Base-by-base conservation (phyloP, 2,329 filamentous ascomycete species). In the Microthyrium microscopicum region DNA sequence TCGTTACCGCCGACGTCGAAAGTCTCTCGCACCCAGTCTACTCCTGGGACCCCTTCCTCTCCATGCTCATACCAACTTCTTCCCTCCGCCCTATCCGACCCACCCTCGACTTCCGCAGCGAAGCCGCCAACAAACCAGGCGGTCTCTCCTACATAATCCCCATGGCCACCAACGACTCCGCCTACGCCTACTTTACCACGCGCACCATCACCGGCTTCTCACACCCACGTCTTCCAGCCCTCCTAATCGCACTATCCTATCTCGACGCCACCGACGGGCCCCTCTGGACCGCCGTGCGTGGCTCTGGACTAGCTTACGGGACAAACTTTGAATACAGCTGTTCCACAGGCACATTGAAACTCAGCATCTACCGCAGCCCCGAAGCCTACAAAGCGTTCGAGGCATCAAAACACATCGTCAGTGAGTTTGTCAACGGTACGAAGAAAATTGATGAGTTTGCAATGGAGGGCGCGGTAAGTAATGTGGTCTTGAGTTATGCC, bases 211-310 rank as follows among this genome's bases (percentile, higher is more conserved):
- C 70, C 17, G 81, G 77, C 0, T 85, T 78, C 48, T 64, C 68
- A 4, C 77, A 94, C 46, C 76, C 84, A 0, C 68, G 72, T 12
- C 64, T 95, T 1, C 84, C 89, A 0, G 76, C 85, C 2, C 66
- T 93, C 33, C 71, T 92, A 52, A 85, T 98, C 5, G 84, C 87
- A 1, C 72, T 84, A 31, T 75, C 84, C 15, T 95, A 94, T 50
- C 76, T 98, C 39, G 85, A 94, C 49, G 76, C 84, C 1, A 79
- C 91, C 13, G 89, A 98, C 55, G 89, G 89, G 0, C 89, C 89
- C 1, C 70, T 98, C 20, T 95, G 89, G 87, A 78, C 78, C 41
- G 82, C 83, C 1, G 80, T 95, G 31, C 82, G 89, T 29, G 89
- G 89, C 36, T 89, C 82, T 27, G 89, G 89, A 28, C 73, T 95